Base-by-base conservation (phyloP, 2,329 filamentous ascomycete species). In the Arthroderma sp. region DNA sequence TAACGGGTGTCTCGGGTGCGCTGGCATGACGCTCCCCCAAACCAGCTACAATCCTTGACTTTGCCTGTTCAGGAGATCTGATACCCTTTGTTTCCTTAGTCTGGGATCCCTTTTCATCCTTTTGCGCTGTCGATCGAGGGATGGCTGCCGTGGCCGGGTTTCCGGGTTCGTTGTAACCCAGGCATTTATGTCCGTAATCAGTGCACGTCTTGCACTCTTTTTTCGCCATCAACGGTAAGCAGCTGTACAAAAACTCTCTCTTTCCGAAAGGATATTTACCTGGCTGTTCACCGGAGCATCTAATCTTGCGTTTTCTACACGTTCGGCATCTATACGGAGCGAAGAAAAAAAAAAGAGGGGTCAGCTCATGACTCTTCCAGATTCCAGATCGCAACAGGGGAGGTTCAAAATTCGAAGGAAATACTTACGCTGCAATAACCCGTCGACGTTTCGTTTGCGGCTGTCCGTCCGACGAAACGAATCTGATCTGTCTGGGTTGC, bases 401-500 rank as follows among this genome's bases (percentile, higher is more conserved):
- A 34, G 11, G 11, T 9, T 11, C 9, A 34, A 34, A 34, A 34
- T 2, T 9, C 9, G 32, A 34, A 40, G 28, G 38, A 15, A 43
- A 7, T 29, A 73, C 79, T 63, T 72, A 84, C 77, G 84, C 84
- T 56, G 83, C 81, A 65, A 81, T 85, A 57, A 89, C 84, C 55
- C 84, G 74, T 58, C 84, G 75, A 55, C 83, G 73, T 64, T 88
- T 89, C 28, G 81, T 81, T 49, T 84, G 83, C 40, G 84, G 84
- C 52, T 85, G 81, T 50, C 84, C 83, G 64, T 87, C 82, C 56
- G 81, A 86, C 52, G 85, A 83, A 54, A 89, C 83, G 61, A 88
- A 89, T 54, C 83, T 81, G 53, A 85, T 84, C 56, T 68, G 67
- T 46, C 63, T 56, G 11, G 54, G 57, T 55, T 40, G 58, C 29